These are phyloP conservation scores for Zygosaccharomyces gambellarensis DNA, from an alignment of 805 yeast species.

Conservation along the genomic window DNA sequence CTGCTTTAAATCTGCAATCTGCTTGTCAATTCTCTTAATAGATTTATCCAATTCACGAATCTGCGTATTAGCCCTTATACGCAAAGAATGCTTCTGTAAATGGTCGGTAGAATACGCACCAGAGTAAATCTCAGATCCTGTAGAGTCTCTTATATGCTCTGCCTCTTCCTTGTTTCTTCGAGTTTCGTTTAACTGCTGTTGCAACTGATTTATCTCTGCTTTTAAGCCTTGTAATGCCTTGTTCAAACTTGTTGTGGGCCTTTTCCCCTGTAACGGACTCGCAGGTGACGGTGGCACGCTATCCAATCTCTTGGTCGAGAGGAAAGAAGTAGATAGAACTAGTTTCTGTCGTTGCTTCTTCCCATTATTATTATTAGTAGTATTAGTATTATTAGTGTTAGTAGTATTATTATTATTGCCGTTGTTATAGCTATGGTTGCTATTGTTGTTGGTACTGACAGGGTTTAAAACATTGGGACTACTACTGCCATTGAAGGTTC, in stretches of 20 bases:
- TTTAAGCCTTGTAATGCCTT: slow-evolving; percentile 21
- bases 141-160: slow-evolving; percentile 25
- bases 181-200: slow-evolving; percentile 19
- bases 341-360: slow-evolving; percentile 25
- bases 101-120: slow-evolving; percentile 36
- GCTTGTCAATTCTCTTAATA: slow-evolving; percentile 28
- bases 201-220: slow-evolving; percentile 22
- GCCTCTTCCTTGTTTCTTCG: slow-evolving; percentile 25
- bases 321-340: slow-evolving; percentile 34
- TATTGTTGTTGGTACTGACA: not conserved
- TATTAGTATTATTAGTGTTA: no score
- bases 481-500: slow-evolving; percentile 2
- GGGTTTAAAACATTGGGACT: slow-evolving; percentile 2
- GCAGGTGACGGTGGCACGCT: slow-evolving; percentile 26
- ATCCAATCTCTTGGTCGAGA: slow-evolving; percentile 28
- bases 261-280: slow-evolving; percentile 25
- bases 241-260: slow-evolving; percentile 23
- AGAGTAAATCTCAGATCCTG: slow-evolving; percentile 30
- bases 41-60: slow-evolving; percentile 30
- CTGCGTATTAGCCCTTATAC: slow-evolving; percentile 32
- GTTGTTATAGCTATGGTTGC: not conserved
- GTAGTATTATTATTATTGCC: not conserved
- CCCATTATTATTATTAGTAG: not conserved
- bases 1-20: slow-evolving; percentile 22
- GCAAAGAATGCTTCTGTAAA: slow-evolving; percentile 33